phyloP scores from a whole-genome alignment of 1,284 basidiomycete species.

The Xerocomus amazonicus region DNA sequence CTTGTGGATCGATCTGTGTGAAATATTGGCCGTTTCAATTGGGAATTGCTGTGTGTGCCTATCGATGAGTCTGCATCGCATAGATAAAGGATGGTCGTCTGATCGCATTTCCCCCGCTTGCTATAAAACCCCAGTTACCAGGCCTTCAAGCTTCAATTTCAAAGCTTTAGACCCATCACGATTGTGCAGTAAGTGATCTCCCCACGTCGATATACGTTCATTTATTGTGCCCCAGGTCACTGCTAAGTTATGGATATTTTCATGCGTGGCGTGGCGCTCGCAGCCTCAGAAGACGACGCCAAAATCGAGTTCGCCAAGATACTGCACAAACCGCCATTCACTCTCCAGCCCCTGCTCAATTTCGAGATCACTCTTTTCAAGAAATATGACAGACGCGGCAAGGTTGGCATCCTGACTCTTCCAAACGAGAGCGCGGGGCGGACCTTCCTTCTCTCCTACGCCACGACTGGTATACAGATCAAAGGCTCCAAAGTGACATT shows the following conservation, averaged over 20 bases:
- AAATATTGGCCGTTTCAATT: not conserved
- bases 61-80: conserved; percentile 21
- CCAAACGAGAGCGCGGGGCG: conserved; percentile 21
- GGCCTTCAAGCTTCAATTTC: not conserved
- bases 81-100: not conserved
- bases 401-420: conserved; percentile 33
- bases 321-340: conserved; percentile 37
- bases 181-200: conserved; percentile 20
- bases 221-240: conserved; percentile 4
- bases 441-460: conserved; percentile 33
- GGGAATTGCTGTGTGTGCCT: conserved; percentile 7
- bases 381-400: conserved; percentile 21
- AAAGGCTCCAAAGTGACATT: conserved; percentile 25
- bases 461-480: conserved; percentile 24
- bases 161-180: conserved; percentile 6
- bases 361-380: conserved; percentile 35
- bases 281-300: conserved; percentile 33
- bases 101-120: not conserved
- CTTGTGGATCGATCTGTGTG: not conserved
- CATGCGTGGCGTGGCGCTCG: conserved; percentile 29
- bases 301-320: conserved; percentile 33
- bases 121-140: conserved; percentile 17
- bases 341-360: conserved; percentile 22
- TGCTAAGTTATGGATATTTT: conserved; percentile 34
- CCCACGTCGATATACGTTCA: not conserved